Evolutionary conservation across 495 filamentous ascomycete species (phyloP), one percentile per base, ranked within the genome.

Genomic region (Lophiotrema nucula): DNA sequence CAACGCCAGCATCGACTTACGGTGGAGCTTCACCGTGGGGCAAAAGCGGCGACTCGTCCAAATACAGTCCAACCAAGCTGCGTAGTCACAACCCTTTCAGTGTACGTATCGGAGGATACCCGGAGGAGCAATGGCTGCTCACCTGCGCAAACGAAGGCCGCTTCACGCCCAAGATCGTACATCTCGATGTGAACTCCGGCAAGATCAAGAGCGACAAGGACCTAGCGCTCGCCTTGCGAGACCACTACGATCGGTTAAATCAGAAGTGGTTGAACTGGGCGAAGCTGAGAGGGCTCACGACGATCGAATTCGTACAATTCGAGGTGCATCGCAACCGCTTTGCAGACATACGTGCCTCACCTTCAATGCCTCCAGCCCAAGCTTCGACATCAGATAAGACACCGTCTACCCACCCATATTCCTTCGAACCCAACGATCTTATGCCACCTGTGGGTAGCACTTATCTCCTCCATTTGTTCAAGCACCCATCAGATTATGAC

Each of bases 261-360:
- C 56, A 60, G 46, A 47, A 42, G 22, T 69, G 64, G 65, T 61
- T 53, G 8, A 57, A 48, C 11, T 46, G 50, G 13, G 48, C 73
- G 6, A 55, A 56, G 16, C 45, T 74, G 28, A 61, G 70, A 18
- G 66, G 67, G 2, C 38, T 75, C 18, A 65, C 51, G 2, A 65
- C 69, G 1, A 75, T 75, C 25, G 50, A 73, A 15, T 74, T 74
- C 26, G 69, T 73, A 1, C 64, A 66, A 58, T 74, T 75, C 49
- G 70, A 75, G 50, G 51, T 72, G 4, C 69, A 72, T 39, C 69
- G 65, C 22, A 73, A 69, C 53, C 67, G 68, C 11, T 68, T 75
- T 35, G 68, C 68, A 3, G 73, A 74, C 28, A 72, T 75, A 16
- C 58, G 67, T 2, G 62, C 55, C 6, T 56, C 38, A 4, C 65